Evolutionary conservation across 1,139 yeast genomes (phyloP), one percentile per base, ranked within the genome.

Genomic region (Geotrichum macrosporum): DNA sequence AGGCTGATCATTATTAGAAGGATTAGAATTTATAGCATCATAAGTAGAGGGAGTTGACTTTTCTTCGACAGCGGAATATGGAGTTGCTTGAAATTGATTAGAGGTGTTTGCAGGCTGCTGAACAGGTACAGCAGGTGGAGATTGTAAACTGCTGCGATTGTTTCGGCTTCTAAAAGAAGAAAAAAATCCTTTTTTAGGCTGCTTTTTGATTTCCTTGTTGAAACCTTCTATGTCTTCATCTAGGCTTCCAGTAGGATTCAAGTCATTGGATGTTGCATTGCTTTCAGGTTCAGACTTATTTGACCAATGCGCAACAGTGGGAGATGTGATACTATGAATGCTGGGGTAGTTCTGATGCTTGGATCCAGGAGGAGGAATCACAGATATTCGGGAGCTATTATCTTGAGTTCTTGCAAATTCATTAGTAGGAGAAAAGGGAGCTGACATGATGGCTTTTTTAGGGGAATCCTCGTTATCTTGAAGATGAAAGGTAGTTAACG

Each of bases 171-270:
- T 68, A 62, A 80, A 80, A 2, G 48, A 39, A 6, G 84, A 80
- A 61, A 80, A 80, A 34, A 78, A 69, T 51, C 81, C 76, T 60
- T 81, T 69, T 69, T 76, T 79, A 57, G 75, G 77, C 33, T 62
- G 60, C 55, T 70, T 72, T 58, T 72, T 77, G n/a, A 61, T 60
- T 18, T 72, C 77, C 42, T 63, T 71, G 5, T 37, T 30, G n/a
- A 56, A 60, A 34, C 61, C 63, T 3, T 61, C 64, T 9, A 48
- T 50, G 13, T 55, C 58, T 13, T 52, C 58, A 21, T 54, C 58
- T 18, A 38, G 10, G 29, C 48, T 46, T 37, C 44, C 32, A 12
- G 40, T 35, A 12, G 52, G 48, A 8, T 31, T 27, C 6, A 44
- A 20, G 19, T 49, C 52, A 13, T 34, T 32, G 16, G 26, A 18